These are phyloP conservation scores for Neonectria neomacrospora DNA, from an alignment of 2,329 filamentous ascomycete species.

Conservation along the genomic window DNA sequence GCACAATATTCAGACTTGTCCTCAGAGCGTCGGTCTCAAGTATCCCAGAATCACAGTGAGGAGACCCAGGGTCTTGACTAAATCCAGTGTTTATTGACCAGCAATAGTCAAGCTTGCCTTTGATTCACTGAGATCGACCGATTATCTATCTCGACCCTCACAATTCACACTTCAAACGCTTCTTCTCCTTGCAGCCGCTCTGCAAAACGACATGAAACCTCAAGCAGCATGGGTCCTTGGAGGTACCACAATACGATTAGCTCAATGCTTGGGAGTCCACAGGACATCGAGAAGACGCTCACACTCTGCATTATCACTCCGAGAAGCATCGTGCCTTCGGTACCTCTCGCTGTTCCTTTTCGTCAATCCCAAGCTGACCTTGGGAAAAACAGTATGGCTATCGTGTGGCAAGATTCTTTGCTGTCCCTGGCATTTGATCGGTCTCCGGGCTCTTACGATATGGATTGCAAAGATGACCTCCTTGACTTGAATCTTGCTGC, in stretches of 20 bases:
- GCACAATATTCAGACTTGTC: constrained; percentile 35
- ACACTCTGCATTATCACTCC: neutral
- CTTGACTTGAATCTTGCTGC: neutral
- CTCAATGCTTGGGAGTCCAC: constrained; percentile 32
- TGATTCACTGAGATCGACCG: constrained; percentile 16
- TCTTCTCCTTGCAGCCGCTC: constrained; percentile 32
- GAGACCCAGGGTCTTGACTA: fast-evolving
- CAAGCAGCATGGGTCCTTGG: constrained; percentile 35
- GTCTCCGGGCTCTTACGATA: constrained; percentile 28
- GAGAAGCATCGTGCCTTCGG: constrained; percentile 28
- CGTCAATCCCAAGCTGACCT: neutral
- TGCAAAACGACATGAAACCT: constrained; percentile 37
- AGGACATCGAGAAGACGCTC: neutral
- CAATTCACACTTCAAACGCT: constrained; percentile 30
- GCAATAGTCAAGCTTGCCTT: constrained; percentile 25
- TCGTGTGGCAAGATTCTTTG: constrained; percentile 36
- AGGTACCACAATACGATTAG: constrained; percentile 32
- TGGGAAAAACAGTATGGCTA: constrained; percentile 17
- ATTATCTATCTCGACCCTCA: constrained; percentile 30
- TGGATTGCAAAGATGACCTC: constrained; percentile 25
- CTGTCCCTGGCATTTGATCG: constrained; percentile 35
- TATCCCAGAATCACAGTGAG: constrained; percentile 25
- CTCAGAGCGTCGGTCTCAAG: neutral
- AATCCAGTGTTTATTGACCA: neutral
- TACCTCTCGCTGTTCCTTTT: neutral